These are phyloP conservation scores for Candida xiaguanensis DNA, from an alignment of 805 yeast species.

Conservation along the genomic window DNA sequence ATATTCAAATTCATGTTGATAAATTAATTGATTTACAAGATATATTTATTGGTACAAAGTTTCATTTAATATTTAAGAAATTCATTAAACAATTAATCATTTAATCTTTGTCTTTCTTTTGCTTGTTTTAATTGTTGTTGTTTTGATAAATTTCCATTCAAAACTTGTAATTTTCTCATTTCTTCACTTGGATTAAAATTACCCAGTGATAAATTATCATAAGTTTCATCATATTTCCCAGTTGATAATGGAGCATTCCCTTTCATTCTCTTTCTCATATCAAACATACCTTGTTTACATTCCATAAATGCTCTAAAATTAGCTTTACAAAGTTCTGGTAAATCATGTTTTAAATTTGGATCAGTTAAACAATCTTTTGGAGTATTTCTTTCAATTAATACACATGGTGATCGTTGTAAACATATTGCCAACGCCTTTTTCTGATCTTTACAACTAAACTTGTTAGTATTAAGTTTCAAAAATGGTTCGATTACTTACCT, in stretches of 20 bases:
- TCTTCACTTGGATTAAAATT: constrained; percentile 81
- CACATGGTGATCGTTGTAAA: constrained; percentile 95
- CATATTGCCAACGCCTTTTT: constrained; percentile 94
- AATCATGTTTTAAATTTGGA: constrained; percentile 67
- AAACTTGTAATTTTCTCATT: constrained; percentile 61
- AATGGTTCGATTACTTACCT: constrained; percentile 29
- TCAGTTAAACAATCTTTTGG: constrained; percentile 85
- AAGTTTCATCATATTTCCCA: constrained; percentile 88
- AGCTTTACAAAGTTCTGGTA: constrained; percentile 86
- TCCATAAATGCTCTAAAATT: constrained; percentile 83
- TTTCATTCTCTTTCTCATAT: constrained; percentile 84
- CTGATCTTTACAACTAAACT: constrained; percentile 81
- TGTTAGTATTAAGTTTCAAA: constrained; percentile 1
- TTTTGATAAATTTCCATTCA: constrained; percentile 48
- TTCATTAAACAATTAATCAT: constrained; percentile 33
- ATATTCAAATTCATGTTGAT: constrained; percentile 33
- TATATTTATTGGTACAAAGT: constrained; percentile 49
- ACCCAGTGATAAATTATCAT: constrained; percentile 74
- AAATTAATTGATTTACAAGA: constrained; percentile 48
- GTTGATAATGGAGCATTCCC: constrained; percentile 94
- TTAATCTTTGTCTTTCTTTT: constrained; percentile 26
- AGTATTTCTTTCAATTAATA: constrained; percentile 79
- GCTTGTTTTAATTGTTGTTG: constrained; percentile 25
- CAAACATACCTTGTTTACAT: constrained; percentile 87
- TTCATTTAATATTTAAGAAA: constrained; percentile 46